Conservation (phyloP, 352 stramenopile species). For the Globisporangium ultimum region DNA sequence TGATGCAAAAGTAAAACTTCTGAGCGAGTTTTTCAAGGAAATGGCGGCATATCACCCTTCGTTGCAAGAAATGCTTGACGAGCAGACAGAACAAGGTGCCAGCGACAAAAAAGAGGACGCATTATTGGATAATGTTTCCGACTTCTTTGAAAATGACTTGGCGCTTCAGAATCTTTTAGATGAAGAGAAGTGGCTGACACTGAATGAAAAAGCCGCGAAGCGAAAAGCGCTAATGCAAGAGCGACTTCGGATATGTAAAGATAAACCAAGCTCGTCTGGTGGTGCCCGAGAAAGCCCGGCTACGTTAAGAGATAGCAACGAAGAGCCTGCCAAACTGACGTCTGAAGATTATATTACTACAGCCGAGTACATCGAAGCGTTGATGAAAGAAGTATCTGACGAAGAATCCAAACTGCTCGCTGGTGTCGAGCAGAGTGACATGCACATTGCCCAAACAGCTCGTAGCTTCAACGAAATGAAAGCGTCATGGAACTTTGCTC, state of each 20-base stretch:
- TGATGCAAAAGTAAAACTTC: constrained; percentile 3
- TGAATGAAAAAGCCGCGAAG: constrained; percentile 19
- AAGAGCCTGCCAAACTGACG: constrained; percentile 12
- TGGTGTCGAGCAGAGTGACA: background rate
- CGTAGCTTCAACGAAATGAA: constrained; percentile 18
- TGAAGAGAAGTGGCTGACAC: constrained; percentile 45
- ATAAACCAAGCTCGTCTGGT: background rate
- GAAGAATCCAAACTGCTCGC: constrained; percentile 15
- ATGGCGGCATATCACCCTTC: constrained; percentile 42
- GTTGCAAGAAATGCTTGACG: constrained; percentile 19
- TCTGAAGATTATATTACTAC: constrained; percentile 55
- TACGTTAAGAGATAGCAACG: background rate
- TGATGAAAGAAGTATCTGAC: constrained; percentile 32
- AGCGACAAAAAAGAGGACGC: constrained; percentile 23
- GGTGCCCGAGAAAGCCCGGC: background rate
- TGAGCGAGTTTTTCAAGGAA: constrained; percentile 50
- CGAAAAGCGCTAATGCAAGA: constrained; percentile 19
- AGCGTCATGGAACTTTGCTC: constrained; percentile 23
- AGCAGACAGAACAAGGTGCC: constrained; percentile 5
- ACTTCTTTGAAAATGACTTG: constrained; percentile 39
- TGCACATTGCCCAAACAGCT: constrained; percentile 4
- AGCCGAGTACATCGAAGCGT: constrained; percentile 39
- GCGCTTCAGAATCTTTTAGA: constrained; percentile 43
- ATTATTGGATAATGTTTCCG: constrained; percentile 35
- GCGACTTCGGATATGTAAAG: constrained; percentile 1